Evolutionary conservation across 441 rosid species (phyloP), one percentile per base, ranked within the genome.

Genomic region (Breynia disticha): DNA sequence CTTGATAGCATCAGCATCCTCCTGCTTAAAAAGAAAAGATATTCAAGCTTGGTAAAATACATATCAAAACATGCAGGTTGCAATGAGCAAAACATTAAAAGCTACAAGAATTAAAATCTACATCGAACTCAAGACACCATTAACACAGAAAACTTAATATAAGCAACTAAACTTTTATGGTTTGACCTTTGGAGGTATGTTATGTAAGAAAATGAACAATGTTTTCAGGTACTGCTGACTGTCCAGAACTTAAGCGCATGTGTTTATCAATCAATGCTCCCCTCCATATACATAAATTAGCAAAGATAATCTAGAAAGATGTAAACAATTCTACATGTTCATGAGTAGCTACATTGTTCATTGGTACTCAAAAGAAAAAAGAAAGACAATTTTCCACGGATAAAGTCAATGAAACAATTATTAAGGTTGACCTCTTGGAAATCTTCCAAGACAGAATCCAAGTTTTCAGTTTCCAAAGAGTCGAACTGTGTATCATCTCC

Each of bases 361-460:
- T 11, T 41, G 1, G 13, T 41, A 41, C 13, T 4, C n/a, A 41
- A 9, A 13, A 41, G 3, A 9, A 41, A 41, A 11, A 11, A 41
- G 13, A 11, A 41, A 3, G 10, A 11, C 3, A 0, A 41, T 11
- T 11, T 15, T 15, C 0, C 20, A 18, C 35, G 22, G n/a, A 49
- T 7, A 18, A 28, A 19, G 22, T 14, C n/a, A 17, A 16, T 48
- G 13, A 6, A 48, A 48, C 21, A 24, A 22, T 21, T 50, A 32
- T 12, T 28, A 7, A 12, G 43, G 76, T 83, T 61, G 41, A 86
- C 97, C 91, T 77, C 81, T 58, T 70, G 78, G 66, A 63, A 42
- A 67, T 71, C 80, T 65, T 78, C 80, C 49, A 66, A 62, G 59
- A 66, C 83, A 67, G 58, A 65, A 35, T 44, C 73, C 46, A 57